Evolutionary conservation across 164 flowering plant genomes (phyloP).

Genomic region (Tetracentron sinense): DNA sequence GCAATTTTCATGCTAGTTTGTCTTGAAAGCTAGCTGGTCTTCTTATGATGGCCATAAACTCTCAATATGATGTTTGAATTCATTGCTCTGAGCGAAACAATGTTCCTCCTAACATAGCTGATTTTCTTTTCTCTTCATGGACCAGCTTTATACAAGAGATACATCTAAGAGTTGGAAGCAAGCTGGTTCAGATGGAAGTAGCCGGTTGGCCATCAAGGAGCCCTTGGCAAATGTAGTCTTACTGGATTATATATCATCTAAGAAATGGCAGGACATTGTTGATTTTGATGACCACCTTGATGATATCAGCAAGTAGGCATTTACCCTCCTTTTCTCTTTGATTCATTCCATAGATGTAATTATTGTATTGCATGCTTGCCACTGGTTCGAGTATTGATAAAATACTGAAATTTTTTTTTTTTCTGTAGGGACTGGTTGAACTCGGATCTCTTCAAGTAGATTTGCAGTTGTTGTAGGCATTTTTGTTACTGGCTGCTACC

Average conservation of each 20-base stretch:
- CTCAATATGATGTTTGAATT: too few relatives aligned
- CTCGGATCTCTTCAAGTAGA: constrained; percentile 43
- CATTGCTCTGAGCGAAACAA: too few relatives aligned
- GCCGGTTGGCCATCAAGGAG: constrained; percentile 32
- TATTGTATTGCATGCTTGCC: neutral
- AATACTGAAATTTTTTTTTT: neutral
- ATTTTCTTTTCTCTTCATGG: neutral
- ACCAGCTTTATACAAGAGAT: constrained; percentile 42
- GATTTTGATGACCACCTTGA: constrained; percentile 58
- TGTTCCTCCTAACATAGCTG: neutral
- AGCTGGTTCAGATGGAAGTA: constrained; percentile 32
- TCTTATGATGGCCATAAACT: too few relatives aligned
- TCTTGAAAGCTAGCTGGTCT: too few relatives aligned
- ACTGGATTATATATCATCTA: constrained; percentile 39
- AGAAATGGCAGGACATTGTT: constrained; percentile 43
- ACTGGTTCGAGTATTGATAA: neutral
- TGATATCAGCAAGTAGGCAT: constrained; percentile 43
- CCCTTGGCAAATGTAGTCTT: constrained; percentile 44
- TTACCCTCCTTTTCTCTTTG: neutral
- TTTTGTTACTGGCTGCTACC: too few relatives aligned
- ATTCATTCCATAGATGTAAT: neutral
- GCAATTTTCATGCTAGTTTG: too few relatives aligned
- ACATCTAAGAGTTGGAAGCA: constrained; percentile 45
- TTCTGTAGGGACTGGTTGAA: constrained; percentile 50
- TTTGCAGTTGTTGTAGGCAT: too few relatives aligned